phyloP scores from a whole-genome alignment of 108 stramenopile genomes.

The Parietichytrium sp. region DNA sequence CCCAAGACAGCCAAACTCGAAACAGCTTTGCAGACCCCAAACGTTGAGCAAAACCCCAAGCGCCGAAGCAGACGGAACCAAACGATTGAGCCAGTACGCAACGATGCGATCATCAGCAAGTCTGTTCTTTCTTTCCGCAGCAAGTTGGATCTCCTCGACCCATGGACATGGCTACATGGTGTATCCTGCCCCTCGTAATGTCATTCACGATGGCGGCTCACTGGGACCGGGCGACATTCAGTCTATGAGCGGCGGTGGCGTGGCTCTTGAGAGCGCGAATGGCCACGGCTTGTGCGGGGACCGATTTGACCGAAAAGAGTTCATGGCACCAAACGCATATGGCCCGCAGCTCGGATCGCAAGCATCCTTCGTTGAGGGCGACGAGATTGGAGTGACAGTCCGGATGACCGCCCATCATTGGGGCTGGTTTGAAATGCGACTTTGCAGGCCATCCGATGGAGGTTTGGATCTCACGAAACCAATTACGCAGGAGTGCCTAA shows the following conservation, averaged over 20 bases:
- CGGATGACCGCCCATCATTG: constrained; percentile 31
- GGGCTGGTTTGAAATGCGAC: constrained; percentile 36
- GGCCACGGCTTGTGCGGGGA: constrained; percentile 19
- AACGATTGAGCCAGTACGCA: too few relatives aligned
- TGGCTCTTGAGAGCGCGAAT: neutral
- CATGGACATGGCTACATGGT: neutral
- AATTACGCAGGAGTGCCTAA: constrained; percentile 6
- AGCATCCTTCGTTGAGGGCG: neutral
- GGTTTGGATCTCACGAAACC: neutral
- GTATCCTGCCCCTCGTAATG: neutral
- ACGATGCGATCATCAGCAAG: too few relatives aligned
- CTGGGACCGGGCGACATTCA: constrained; percentile 3
- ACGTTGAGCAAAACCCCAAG: too few relatives aligned
- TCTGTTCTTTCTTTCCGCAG: too few relatives aligned
- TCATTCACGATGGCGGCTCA: neutral
- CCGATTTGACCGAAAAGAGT: neutral
- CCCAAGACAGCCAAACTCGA: too few relatives aligned
- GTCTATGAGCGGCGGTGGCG: constrained; percentile 7
- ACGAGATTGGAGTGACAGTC: neutral
- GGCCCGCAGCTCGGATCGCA: constrained; percentile 1
- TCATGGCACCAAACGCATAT: constrained; percentile 37
- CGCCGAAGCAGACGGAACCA: too few relatives aligned
- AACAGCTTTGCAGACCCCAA: too few relatives aligned
- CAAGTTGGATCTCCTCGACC: too few relatives aligned
- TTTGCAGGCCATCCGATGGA: constrained; percentile 21